A percentile compares a stretch with the other conserved stretches of the same genome.
These are phyloP conservation scores for Coemansia furcata DNA, from an alignment of 192 early-diverging fungal genomes.

Conservation along the genomic window DNA sequence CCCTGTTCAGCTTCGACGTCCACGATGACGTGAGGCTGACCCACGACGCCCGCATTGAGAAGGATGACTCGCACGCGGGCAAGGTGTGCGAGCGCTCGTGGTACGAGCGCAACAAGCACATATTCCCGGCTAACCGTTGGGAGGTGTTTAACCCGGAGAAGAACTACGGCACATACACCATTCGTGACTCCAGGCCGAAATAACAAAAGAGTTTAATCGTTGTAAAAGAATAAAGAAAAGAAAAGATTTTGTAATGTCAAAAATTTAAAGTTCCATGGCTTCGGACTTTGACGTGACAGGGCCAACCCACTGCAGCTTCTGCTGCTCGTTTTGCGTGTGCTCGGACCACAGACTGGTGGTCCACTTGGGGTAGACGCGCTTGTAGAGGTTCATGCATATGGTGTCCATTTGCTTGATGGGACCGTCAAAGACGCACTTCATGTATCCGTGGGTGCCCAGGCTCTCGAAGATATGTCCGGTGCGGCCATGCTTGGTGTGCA, in stretches of 20 bases:
- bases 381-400: slow-evolving; percentile 94
- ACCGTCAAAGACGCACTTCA: slow-evolving; percentile 92
- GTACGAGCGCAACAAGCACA: slow-evolving; percentile 95
- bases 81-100: slow-evolving; percentile 89
- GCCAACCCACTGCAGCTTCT: slow-evolving; percentile 26
- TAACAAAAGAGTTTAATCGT: background rate
- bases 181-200: slow-evolving; percentile 22
- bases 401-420: slow-evolving; percentile 91
- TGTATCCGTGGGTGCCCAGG: slow-evolving; percentile 96
- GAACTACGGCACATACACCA: slow-evolving; percentile 54
- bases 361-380: slow-evolving; percentile 97
- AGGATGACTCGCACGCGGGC: slow-evolving; percentile 93
- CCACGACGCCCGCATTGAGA: slow-evolving; percentile 80
- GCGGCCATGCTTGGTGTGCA: slow-evolving; percentile 87
- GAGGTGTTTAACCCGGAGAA: slow-evolving; percentile 88
- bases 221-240: background rate
- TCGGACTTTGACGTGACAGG: slow-evolving; percentile 5
- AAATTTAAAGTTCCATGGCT: slow-evolving; percentile 30
- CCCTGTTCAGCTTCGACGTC: slow-evolving; percentile 91
- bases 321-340: slow-evolving; percentile 21
- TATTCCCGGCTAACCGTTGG: slow-evolving; percentile 92
- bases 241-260: background rate
- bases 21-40: slow-evolving; percentile 88
- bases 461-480: slow-evolving; percentile 91
- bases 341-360: slow-evolving; percentile 60